Evolutionary conservation across 306 rosid genomes (phyloP).

Genomic region (Styphnolobium japonicum): DNA sequence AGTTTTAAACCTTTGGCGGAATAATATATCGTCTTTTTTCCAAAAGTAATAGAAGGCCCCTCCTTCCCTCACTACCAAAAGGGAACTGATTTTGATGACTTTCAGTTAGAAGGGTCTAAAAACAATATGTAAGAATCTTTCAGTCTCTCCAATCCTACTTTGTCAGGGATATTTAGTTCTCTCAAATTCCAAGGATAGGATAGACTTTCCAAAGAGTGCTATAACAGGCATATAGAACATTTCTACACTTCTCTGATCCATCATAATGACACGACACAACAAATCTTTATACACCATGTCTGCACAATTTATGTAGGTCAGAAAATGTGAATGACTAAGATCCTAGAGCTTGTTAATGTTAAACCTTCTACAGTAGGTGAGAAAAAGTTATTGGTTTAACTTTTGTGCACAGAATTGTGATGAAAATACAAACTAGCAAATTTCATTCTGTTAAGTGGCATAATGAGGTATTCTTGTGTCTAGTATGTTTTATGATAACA

Average conservation of each 20-base stretch:
- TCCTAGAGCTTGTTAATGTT: not conserved
- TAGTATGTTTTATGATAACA: not conserved
- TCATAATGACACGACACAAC: not conserved
- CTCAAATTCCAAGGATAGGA: not conserved
- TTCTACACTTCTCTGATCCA: not conserved
- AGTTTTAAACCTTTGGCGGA: slow-evolving; percentile 8
- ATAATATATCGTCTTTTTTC: not conserved
- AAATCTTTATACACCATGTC: not conserved
- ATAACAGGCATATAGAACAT: not conserved
- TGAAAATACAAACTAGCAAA: not conserved
- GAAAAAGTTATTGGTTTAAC: not conserved
- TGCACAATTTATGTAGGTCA: not conserved
- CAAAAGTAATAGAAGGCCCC: not conserved
- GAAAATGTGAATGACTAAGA: not conserved
- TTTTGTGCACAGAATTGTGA: not conserved
- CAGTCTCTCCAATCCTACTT: not conserved
- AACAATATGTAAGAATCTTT: not conserved
- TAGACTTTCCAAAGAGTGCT: not conserved
- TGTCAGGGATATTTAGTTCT: not conserved
- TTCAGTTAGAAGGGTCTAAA: slow-evolving; percentile 1
- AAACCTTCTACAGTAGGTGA: not conserved
- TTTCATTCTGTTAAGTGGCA: not conserved
- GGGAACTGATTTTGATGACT: not conserved
- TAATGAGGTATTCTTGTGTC: not conserved
- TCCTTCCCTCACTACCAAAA: not conserved